Conservation (phyloP, 768 basidiomycete genomes). For the Phaffia tasmanica region DNA sequence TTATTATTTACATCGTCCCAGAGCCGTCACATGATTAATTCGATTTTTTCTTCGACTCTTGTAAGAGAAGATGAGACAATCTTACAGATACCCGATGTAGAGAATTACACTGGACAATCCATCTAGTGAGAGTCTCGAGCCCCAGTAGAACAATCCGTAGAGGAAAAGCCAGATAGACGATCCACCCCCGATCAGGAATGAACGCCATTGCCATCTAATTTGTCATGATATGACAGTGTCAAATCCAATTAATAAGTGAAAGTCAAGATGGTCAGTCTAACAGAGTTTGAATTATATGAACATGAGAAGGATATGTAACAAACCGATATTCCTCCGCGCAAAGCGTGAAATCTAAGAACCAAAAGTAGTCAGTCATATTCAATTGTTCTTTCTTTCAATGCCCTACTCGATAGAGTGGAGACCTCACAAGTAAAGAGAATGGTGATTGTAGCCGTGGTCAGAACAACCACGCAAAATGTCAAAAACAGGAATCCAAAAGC, state of each 20-base stretch:
- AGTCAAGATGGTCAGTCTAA: not conserved
- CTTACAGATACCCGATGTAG: constrained; percentile 74
- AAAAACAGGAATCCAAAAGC: constrained; percentile 91
- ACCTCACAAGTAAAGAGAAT: constrained; percentile 45
- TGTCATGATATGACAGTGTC: not conserved
- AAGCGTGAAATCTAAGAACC: constrained; percentile 78
- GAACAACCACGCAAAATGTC: constrained; percentile 65
- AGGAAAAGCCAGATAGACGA: constrained; percentile 76
- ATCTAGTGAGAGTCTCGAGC: constrained; percentile 69
- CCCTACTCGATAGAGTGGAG: not conserved
- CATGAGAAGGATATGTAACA: not conserved
- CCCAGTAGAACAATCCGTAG: constrained; percentile 35
- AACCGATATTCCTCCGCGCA: constrained; percentile 91
- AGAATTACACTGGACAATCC: constrained; percentile 68
- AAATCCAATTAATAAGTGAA: not conserved
- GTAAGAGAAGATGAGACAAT: not conserved
- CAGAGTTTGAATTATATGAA: constrained; percentile 27
- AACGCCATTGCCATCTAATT: constrained; percentile 92
- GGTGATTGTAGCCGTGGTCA: constrained; percentile 83
- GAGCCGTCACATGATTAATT: too few species aligned
- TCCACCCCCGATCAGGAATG: constrained; percentile 83
- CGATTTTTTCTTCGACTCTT: not conserved
- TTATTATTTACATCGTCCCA: too few species aligned
- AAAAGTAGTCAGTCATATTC: not conserved
- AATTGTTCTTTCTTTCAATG: not conserved